Evolutionary conservation across 768 basidiomycete genomes (phyloP), one percentile per base, ranked within the genome.

Genomic region (Suillus occidentalis): DNA sequence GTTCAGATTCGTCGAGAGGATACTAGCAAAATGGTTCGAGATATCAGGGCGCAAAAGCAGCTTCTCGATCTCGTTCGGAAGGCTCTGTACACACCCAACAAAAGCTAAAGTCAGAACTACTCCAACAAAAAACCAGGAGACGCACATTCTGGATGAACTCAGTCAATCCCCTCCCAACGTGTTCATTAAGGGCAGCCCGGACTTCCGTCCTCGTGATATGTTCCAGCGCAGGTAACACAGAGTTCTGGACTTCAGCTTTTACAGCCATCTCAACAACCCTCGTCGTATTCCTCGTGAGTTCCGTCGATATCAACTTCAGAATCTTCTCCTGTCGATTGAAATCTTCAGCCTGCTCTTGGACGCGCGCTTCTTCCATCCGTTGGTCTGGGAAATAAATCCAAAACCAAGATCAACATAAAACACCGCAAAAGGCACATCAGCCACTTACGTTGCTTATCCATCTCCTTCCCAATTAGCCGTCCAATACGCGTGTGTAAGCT

Each of bases 261-360:
- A 95, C 90, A 16, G 92, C 94, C 83, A 90, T 84, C 79, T 95
- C 94, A 52, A 95, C 94, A 57, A 94, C 91, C 14, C 92, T 85
- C 12, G 92, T 92, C 13, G 93, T 95, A 69, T 94, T 94, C 77
- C 90, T 88, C 10, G 90, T 94, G 60, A 95, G 82, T 76, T 94
- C 91, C 2, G 86, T 91, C 28, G 92, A 94, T 69, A 95, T 94
- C 62, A 95, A 80, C 78, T 94, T 94, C 71, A 95, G 80, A 66
- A 95, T 92, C 76, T 91, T 93, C 78, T 95, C 94, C 76, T 95
- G 92, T 16, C 93, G 87, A 45, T 87, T 82, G 66, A 92, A 92
- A 72, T 94, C 92, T 67, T 90, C 90, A 12, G 87, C 83, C 72
- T 92, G 91, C 68, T 94, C 92, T 64, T 87, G 85, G 31, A 82